Evolutionary conservation across 352 stramenopile species (phyloP), one percentile per base, ranked within the genome.

Genomic region (Phytophthora ohioensis): DNA sequence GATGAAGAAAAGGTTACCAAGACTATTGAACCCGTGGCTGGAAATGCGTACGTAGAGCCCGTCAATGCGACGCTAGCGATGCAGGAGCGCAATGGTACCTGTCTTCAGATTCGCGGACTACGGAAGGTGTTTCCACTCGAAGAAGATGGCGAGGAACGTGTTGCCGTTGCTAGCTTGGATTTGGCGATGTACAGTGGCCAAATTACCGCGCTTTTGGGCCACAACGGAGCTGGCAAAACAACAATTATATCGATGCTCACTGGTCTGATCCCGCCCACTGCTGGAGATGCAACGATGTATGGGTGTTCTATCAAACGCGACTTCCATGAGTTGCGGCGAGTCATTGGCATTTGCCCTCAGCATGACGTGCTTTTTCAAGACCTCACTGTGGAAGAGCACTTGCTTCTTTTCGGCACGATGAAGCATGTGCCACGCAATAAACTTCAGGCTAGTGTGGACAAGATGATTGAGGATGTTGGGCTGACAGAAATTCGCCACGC

Each of bases 271-370:
- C 75, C 84, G 3, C 75, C 85, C 4, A 82, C 82, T 0, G 55
- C 73, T 3, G 92, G 92, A 49, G 80, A 94, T 49, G 93, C 88
- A 2, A 85, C 68, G 11, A 58, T 98, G 17, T 81, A 84, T 27
- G 93, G 93, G 5, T 79, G 80, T 4, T 95, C 88, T 5, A 81
- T 98, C 11, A 71, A 66, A 49, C 43, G 76, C 17, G 78, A 99
- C 55, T 91, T 99, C 67, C 56, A 85, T 32, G 71, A 89, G 32
- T 83, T 99, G 11, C 91, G 97, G 6, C 73, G 97, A 55, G 82
- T 97, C 53, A 91, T 99, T 60, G 97, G 96, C 45, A 92, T 99
- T 53, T 99, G 97, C 69, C 89, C 97, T 5, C 97, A 99, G 77
- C 95, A 99, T 71, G 96, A 99, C 73, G 97, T 98, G 41, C 78